Evolutionary conservation across 495 filamentous ascomycete genomes (phyloP), one percentile per base, ranked within the genome.

Genomic region (Annulohypoxylon stygium): DNA sequence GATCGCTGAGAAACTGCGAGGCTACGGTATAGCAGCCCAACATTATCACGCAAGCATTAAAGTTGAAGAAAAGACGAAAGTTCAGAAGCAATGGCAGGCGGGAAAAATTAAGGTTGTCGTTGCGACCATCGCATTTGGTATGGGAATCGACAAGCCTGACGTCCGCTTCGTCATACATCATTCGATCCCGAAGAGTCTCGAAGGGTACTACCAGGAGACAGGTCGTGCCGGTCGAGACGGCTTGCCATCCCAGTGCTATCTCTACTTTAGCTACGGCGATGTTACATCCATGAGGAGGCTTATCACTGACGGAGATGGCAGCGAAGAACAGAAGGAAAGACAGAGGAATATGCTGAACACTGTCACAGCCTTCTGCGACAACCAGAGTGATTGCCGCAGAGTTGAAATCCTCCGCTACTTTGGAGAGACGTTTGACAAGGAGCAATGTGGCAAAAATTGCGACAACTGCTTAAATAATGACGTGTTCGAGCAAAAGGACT

Each of bases 111-210:
- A 97, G 67, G 93, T 99, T 37, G 95, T 99, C 25, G 96, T 99
- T 30, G 97, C 96, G n/a, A 99, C 96, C 0, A 98, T 98, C 79
- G 96, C 96, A 30, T 99, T 99, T 78, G 96, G 96, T 9, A 99
- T 99, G 96, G 96, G 96, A 14, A 98, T 99, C 62, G 96, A 99
- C 81, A 99, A 99, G 79, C 87, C 94, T 0, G 91, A 99, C 79
- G 95, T 99, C 41, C 92, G 96, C 11, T 98, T 95, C 73, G 94
- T 99, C 45, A 94, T 99, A 34, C 96, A 99, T 79, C 90, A 97
- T 74, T 91, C 88, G 16, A 86, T 98, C 6, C 96, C 96, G 0
- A 97, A 97, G 80, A 97, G 93, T 75, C 85, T 99, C n/a, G 96
- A 99, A 80, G 97, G 95, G 0, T 99, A 99, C 77, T 98, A 97